A percentile compares a stretch with the other conserved stretches of the same genome.
Conservation (phyloP, 345 rosid species). For the Kernera saxatilis region DNA sequence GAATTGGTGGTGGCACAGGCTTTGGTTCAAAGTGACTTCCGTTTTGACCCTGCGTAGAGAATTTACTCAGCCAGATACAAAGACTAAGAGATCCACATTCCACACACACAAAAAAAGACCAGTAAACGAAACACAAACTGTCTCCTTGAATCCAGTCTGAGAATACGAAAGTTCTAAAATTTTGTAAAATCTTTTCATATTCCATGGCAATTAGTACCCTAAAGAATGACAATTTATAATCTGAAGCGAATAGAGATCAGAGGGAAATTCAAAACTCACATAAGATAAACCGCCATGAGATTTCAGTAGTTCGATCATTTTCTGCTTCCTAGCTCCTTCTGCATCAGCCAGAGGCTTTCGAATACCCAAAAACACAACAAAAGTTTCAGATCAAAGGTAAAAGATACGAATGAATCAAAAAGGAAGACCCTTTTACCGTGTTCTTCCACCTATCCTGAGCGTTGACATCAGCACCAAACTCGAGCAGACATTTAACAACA, state of each 20-base stretch:
- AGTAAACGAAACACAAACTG: not conserved
- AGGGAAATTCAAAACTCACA: constrained; percentile 46
- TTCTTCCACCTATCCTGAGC: constrained; percentile 99
- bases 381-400: not conserved
- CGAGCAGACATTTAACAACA: constrained; percentile 79
- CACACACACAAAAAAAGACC: not conserved
- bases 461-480: constrained; percentile 94
- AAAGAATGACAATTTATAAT: not conserved
- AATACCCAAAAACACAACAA: not conserved
- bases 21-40: constrained; percentile 98
- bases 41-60: constrained; percentile 69
- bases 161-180: constrained; percentile 5
- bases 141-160: not conserved
- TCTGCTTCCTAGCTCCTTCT: constrained; percentile 84
- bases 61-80: not conserved
- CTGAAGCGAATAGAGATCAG: not conserved
- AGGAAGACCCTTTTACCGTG: constrained; percentile 43
- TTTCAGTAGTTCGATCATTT: constrained; percentile 69
- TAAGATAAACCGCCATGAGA: constrained; percentile 86
- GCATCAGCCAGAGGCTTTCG: constrained; percentile 98
- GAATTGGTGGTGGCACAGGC: constrained; percentile 89
- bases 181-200: not conserved
- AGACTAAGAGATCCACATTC: not conserved
- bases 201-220: not conserved
- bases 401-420: not conserved